phyloP scores from a whole-genome alignment of 495 filamentous ascomycete genomes.

The Podospora fimiseda region DNA sequence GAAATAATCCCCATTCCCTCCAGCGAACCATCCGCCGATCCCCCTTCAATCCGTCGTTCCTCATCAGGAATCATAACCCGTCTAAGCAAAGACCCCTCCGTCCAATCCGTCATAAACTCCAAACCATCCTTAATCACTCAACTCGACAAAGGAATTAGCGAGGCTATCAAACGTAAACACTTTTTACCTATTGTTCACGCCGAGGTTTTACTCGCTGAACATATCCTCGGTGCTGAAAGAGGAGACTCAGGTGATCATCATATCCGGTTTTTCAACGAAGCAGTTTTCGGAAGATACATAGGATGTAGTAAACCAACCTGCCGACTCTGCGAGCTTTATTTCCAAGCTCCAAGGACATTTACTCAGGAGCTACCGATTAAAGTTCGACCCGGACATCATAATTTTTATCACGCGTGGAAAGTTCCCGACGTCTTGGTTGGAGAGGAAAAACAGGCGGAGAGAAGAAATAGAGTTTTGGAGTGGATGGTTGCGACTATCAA shows the following conservation, averaged over 20 bases:
- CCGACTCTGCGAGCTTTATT: slow-evolving; percentile 30
- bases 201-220: slow-evolving; percentile 27
- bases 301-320: slow-evolving; percentile 38
- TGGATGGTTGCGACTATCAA: slow-evolving; percentile 7
- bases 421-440: slow-evolving; percentile 23
- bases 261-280: slow-evolving; percentile 23
- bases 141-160: neutral
- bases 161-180: neutral
- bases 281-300: slow-evolving; percentile 26
- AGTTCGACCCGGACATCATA: slow-evolving; percentile 25
- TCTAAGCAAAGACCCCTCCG: slow-evolving; percentile 1
- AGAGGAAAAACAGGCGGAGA: neutral
- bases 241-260: slow-evolving; percentile 4
- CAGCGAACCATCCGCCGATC: neutral
- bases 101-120: neutral
- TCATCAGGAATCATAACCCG: slow-evolving; percentile 10
- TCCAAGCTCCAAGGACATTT: slow-evolving; percentile 23
- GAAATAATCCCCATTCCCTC: slow-evolving; percentile 14
- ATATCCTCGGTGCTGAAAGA: slow-evolving; percentile 19
- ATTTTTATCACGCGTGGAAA: slow-evolving; percentile 34
- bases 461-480: slow-evolving; percentile 11
- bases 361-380: slow-evolving; percentile 5
- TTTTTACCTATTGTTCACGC: slow-evolving; percentile 29
- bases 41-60: neutral
- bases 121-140: neutral